phyloP scores from a whole-genome alignment of 2,329 filamentous ascomycete species.

The Colletotrichum karsti region DNA sequence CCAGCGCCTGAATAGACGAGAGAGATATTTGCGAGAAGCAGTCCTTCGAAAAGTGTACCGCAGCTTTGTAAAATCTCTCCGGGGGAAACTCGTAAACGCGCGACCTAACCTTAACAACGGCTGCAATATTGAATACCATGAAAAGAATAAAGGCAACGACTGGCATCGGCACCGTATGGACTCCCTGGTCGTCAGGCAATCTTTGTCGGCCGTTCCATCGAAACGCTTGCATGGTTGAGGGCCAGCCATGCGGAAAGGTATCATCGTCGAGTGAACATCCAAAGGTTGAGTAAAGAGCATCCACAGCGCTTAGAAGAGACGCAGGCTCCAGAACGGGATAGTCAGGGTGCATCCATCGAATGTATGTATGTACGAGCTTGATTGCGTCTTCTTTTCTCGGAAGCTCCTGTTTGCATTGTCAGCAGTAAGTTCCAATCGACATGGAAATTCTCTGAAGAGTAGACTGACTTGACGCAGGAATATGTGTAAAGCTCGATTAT shows the following conservation, averaged over 20 bases:
- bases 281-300: conserved; percentile 32
- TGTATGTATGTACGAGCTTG: conserved; percentile 31
- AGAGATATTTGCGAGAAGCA: conserved; percentile 43
- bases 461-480: conserved; percentile 14
- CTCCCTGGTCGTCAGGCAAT: background rate
- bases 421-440: background rate
- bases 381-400: conserved; percentile 32
- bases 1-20: conserved; percentile 39
- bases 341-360: conserved; percentile 34
- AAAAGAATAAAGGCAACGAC: conserved; percentile 42
- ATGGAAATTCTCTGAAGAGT: too few relatives aligned
- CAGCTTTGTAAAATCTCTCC: conserved; percentile 41
- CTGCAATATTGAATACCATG: conserved; percentile 44
- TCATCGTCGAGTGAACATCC: conserved; percentile 20
- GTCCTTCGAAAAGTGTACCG: conserved; percentile 39
- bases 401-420: conserved; percentile 24
- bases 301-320: conserved; percentile 31
- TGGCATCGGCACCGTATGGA: conserved; percentile 30
- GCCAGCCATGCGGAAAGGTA: conserved; percentile 30
- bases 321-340: conserved; percentile 32
- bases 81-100: conserved; percentile 44
- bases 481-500: conserved; percentile 21
- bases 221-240: conserved; percentile 28
- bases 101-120: conserved; percentile 42
- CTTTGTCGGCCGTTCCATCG: conserved; percentile 32